Evolutionary conservation across 306 rosid genomes (phyloP), one percentile per base, ranked within the genome.

Genomic region (Prunus padus): DNA sequence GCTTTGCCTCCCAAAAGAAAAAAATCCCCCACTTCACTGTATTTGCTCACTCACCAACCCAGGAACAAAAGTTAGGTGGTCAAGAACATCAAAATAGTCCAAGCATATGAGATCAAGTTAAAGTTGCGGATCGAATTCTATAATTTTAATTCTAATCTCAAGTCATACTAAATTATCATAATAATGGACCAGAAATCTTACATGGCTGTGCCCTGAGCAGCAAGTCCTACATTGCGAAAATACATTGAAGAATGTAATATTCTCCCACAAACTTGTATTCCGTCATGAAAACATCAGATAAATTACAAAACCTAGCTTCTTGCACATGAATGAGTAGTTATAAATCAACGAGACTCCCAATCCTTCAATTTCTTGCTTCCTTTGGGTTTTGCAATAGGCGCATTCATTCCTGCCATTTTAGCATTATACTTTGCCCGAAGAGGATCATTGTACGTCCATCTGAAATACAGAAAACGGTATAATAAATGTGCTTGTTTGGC

Each of bases 391-490:
- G 82, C 31, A 20, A 95, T 85, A 25, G 96, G 84, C 1, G 89
- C 87, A n/a, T 95, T 86, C 90, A 95, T 82, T 63, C 97, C 98
- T 15, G 97, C 98, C 98, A 95, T 95, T 85, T 89, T 95, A 18
- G 88, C 93, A 25, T 89, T 89, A 79, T 95, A 95, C 85, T 95
- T 95, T 15, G 93, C 92, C 18, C 97, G 96, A 66, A 95, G 98
- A 77, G 98, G 96, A 76, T 95, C 98, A 11, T 92, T 95, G 88
- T 92, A 90, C 18, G 97, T 95, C 98, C 98, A 95, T 64, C 98
- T 94, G 93, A 80, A 88, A 19, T 22, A 19, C 82, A 81, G 46
- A 28, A 12, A 71, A 25, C 26, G 49, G 49, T n/a, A 28, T 8
- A 65, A 28, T 28, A 31, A 51, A 28, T 13, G 19, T 14, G 5